Evolutionary conservation across 345 rosid genomes (phyloP).

Genomic region (Eucalyptus tenuipes): DNA sequence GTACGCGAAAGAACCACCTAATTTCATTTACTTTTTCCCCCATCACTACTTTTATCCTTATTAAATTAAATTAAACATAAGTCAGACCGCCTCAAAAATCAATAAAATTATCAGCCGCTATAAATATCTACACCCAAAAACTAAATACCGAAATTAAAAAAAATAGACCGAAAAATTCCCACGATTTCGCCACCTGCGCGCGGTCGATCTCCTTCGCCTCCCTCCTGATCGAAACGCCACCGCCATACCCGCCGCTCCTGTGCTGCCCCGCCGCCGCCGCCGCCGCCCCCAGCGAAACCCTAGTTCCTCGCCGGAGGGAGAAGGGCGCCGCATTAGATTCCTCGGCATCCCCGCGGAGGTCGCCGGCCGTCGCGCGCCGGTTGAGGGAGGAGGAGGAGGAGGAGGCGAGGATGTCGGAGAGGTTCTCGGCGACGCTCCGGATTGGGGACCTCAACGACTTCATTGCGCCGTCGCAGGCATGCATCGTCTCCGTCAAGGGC

Average conservation of each 20-base stretch:
- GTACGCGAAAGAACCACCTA: background rate
- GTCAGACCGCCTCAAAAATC: background rate
- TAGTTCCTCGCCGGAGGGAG: background rate
- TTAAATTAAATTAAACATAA: background rate
- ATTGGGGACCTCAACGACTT: conserved; percentile 93
- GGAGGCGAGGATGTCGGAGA: conserved; percentile 49
- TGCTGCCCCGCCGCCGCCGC: background rate
- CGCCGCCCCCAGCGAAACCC: background rate
- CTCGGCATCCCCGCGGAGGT: background rate
- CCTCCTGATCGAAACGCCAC: background rate
- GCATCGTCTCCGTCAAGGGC: conserved; percentile 62
- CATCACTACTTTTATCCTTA: background rate
- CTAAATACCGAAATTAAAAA: background rate
- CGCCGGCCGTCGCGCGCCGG: background rate
- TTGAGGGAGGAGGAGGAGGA: background rate
- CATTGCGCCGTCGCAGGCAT: conserved; percentile 88
- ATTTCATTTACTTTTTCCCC: background rate
- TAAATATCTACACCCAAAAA: background rate
- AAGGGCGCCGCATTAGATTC: background rate
- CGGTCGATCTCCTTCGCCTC: background rate
- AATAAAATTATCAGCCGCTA: background rate
- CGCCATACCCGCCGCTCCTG: background rate
- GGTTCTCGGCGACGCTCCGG: conserved; percentile 76
- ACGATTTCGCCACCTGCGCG: background rate
- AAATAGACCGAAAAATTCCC: background rate